Base-by-base conservation (phyloP, 768 basidiomycete genomes). In the Rhodotorula paludigena region DNA sequence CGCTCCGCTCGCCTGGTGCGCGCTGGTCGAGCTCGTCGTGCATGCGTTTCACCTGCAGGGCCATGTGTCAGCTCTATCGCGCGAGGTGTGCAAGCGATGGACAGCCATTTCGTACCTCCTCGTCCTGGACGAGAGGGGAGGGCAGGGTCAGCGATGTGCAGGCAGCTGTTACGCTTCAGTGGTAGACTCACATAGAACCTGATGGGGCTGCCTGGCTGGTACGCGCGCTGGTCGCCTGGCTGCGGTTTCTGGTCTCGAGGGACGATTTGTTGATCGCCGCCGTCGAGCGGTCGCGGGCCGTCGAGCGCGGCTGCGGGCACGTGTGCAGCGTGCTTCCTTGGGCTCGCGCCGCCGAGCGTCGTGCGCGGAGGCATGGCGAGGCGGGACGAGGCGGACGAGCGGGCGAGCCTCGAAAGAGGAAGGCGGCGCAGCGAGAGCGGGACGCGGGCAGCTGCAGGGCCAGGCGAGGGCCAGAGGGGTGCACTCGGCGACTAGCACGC, bases 41-140 rank as follows among this genome's bases (percentile, higher is more conserved):
- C 71, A 72, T 68, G 2, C 60, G 59, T 30, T 66, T 44, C 30
- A 72, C 66, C 71, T 72, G 58, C 28, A 25, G 25, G 42, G 44
- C 41, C 20, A 14, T 14, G 47, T n/a, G 41, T 33, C 12, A 35
- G 48, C 21, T 23, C 45, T n/a, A n/a, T n/a, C n/a, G n/a, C n/a
- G 48, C 18, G 48, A 16, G 48, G 16, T 28, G 49, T n/a, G n/a
- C n/a, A n/a, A n/a, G n/a, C n/a, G n/a, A n/a, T n/a, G n/a, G n/a
- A n/a, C n/a, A n/a, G n/a, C n/a, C n/a, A n/a, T n/a, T n/a, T n/a
- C 52, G 8, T 21, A 36, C 52, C 52, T 53, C 52, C 5, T 53
- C 52, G 23, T 53, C 52, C 52, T n/a, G 54, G 3, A 18, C 49
- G 7, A 15, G 51, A 20, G 33, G 15, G 41, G 12, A 20, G 41